Percentiles rank a stretch among this genome's conserved stretches.
phyloP scores from a whole-genome alignment of 441 rosid species.

The Pelargonium citronellum region DNA sequence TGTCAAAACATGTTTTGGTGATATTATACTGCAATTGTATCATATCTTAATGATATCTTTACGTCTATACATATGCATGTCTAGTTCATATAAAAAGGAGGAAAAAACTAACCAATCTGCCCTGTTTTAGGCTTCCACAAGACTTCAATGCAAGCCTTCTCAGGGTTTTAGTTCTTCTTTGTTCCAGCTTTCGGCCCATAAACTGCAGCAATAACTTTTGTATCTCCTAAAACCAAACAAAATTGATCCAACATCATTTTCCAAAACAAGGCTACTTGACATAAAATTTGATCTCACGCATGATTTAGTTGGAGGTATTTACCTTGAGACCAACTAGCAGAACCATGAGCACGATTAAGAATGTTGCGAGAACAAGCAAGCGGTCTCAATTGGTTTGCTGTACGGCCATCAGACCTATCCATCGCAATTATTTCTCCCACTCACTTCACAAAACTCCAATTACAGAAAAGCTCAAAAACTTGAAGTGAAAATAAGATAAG shows the following conservation, averaged over 20 bases:
- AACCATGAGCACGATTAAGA: conserved; percentile 91
- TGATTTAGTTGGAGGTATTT: neutral
- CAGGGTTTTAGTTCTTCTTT: conserved; percentile 83
- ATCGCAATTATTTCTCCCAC: conserved; percentile 43
- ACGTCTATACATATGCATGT: too few relatives aligned
- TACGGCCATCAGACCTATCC: conserved; percentile 68
- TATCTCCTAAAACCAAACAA: conserved; percentile 46
- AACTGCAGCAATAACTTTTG: conserved; percentile 80
- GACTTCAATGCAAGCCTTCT: conserved; percentile 83
- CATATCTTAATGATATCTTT: too few relatives aligned
- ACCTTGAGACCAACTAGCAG: conserved; percentile 96
- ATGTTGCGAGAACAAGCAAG: conserved; percentile 65
- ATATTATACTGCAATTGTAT: too few relatives aligned
- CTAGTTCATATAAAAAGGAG: too few relatives aligned
- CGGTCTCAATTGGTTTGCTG: conserved; percentile 65
- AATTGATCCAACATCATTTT: neutral
- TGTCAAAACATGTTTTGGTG: too few relatives aligned
- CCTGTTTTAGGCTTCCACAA: conserved; percentile 91
- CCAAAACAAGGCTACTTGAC: neutral
- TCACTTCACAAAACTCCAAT: neutral
- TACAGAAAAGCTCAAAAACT: neutral
- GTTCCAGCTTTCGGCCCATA: conserved; percentile 93
- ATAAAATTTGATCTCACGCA: neutral
- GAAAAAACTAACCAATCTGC: conserved; percentile 50
- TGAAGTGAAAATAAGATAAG: neutral